Evolutionary conservation across 768 basidiomycete species (phyloP), one percentile per base, ranked within the genome.

Genomic region (Trametes elegans): DNA sequence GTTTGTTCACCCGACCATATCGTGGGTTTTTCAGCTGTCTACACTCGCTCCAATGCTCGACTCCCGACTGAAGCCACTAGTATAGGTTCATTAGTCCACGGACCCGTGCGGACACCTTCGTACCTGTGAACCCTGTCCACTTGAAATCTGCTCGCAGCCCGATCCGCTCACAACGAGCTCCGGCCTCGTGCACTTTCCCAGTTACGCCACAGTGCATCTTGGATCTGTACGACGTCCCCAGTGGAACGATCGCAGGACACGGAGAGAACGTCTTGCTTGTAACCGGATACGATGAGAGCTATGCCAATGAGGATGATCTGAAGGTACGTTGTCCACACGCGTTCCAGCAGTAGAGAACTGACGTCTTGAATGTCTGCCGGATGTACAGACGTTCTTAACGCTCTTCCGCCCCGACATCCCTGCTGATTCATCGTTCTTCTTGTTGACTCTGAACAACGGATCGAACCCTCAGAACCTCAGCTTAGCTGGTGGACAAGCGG

Each of bases 121-220:
- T 14, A 13, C 9, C 5, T 21, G 24, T 26, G 24, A 1, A 32
- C 40, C 40, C 23, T 14, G 21, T 36, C n/a, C 23, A 9, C 36
- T 16, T n/a, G n/a, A n/a, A n/a, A n/a, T 39, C 16, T 19, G 21
- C n/a, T 19, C 38, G 5, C n/a, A 13, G 4, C 13, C 34, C n/a
- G n/a, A n/a, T n/a, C n/a, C n/a, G n/a, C n/a, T n/a, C n/a, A n/a
- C n/a, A n/a, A n/a, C n/a, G n/a, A n/a, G n/a, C n/a, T n/a, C 34
- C 34, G 36, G 19, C 40, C 38, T 42, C 42, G 10, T 69, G 69
- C 56, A 51, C 55, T 40, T 39, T 24, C 1, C 41, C 55, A 1
- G 60, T 65, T 21, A 70, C 64, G 2, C 47, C 64, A n/a, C 41
- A 57, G 23, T 71, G 70, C 52, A 39, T 71, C 4, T 41, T 55